phyloP scores from a whole-genome alignment of 441 rosid genomes.

The Populus hybrid region DNA sequence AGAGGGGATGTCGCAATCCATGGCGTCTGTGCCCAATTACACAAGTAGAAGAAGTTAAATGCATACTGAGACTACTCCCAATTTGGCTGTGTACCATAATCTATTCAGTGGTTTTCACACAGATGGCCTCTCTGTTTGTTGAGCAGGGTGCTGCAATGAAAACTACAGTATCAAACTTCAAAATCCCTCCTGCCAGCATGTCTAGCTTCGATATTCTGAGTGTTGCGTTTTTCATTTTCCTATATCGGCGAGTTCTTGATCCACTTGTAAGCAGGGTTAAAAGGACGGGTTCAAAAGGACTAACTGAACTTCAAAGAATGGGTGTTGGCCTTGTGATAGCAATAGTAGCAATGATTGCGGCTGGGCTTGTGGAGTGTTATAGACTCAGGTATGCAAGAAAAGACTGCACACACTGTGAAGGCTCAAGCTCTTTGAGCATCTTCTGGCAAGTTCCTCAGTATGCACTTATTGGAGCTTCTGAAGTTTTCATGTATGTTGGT shows the following conservation, averaged over 20 bases:
- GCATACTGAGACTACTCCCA: conserved; percentile 80
- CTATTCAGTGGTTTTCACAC: conserved; percentile 95
- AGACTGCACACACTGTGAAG: conserved; percentile 72
- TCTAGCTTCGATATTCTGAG: conserved; percentile 91
- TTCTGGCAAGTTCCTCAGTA: conserved; percentile 99
- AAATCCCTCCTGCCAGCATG: conserved; percentile 91
- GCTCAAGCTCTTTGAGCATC: conserved; percentile 90
- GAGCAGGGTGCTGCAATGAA: conserved; percentile 99
- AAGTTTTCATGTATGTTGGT: conserved; percentile 98
- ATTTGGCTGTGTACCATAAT: conserved; percentile 97
- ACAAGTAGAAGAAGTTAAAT: conserved; percentile 98
- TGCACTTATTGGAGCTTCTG: conserved; percentile 89
- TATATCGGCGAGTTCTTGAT: conserved; percentile 76
- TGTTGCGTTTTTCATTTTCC: conserved; percentile 73
- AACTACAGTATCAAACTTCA: conserved; percentile 57
- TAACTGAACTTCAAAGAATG: conserved; percentile 95
- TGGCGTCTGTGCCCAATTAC: conserved; percentile 90
- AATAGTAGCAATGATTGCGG: conserved; percentile 80
- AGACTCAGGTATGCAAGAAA: conserved; percentile 66
- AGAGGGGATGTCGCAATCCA: conserved; percentile 44
- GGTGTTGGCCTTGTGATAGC: conserved; percentile 94
- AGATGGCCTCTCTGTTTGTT: conserved; percentile 97
- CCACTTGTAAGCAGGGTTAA: conserved; percentile 56
- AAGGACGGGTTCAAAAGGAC: conserved; percentile 48
- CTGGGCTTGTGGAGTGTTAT: conserved; percentile 82